phyloP scores from a whole-genome alignment of 2,329 filamentous ascomycete species.

The Penicillium sp. region DNA sequence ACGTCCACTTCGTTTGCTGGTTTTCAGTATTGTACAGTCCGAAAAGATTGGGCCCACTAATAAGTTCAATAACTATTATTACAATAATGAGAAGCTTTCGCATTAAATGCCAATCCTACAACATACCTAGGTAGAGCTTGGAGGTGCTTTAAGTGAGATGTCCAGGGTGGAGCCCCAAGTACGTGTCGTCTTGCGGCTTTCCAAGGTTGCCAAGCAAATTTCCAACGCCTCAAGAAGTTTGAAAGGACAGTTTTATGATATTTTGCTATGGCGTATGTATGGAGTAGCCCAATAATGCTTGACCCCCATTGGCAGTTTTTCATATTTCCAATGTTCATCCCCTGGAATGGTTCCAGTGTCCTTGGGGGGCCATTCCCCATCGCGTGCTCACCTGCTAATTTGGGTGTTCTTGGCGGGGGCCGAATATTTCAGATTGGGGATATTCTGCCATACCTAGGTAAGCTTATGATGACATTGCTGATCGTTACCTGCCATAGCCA shows the following conservation, averaged over 20 bases:
- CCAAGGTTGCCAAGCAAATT: background rate
- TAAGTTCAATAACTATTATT: too few species aligned
- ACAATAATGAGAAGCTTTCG: too few species aligned
- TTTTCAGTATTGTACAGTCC: too few species aligned
- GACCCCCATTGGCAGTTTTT: background rate
- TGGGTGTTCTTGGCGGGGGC: background rate
- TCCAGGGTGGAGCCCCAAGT: too few species aligned
- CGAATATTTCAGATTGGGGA: background rate
- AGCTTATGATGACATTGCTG: background rate
- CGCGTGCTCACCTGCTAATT: constrained; percentile 1
- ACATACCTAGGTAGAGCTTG: too few species aligned
- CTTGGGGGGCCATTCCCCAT: background rate
- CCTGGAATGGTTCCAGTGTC: background rate
- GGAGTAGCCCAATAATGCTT: too few species aligned
- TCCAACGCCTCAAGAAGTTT: background rate
- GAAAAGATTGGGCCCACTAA: too few species aligned
- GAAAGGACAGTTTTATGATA: background rate
- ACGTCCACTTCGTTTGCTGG: too few species aligned
- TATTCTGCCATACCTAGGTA: too few species aligned
- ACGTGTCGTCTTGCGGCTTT: background rate
- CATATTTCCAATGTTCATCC: background rate
- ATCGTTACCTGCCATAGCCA: background rate
- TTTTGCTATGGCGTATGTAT: background rate
- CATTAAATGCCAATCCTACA: too few species aligned
- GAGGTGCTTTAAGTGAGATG: too few species aligned